These are phyloP conservation scores for Xylaria grammica DNA, from an alignment of 495 filamentous ascomycete species.

Conservation along the genomic window DNA sequence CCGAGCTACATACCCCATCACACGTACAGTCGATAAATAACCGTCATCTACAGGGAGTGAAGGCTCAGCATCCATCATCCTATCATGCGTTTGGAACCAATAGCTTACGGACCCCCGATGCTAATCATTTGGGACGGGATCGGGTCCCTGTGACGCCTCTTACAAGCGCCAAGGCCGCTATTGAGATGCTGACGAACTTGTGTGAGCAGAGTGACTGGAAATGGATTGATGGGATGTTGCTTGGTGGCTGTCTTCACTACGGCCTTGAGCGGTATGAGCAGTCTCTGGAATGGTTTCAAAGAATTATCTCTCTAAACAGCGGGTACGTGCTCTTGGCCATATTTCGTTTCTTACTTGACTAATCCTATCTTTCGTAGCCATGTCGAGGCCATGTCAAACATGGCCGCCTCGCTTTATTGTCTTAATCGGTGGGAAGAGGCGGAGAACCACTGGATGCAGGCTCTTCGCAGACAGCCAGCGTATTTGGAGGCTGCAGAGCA, in stretches of 20 bases:
- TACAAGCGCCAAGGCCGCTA: conserved; percentile 65
- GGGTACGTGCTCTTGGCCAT: conserved; percentile 60
- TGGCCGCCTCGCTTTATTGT: conserved; percentile 86
- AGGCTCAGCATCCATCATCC: conserved; percentile 25
- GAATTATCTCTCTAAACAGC: conserved; percentile 80
- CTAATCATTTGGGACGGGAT: conserved; percentile 18
- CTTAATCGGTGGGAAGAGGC: conserved; percentile 84
- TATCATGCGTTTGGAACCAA: conserved; percentile 31
- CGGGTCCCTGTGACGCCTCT: conserved; percentile 35
- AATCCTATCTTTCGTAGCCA: conserved; percentile 62
- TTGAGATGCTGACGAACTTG: conserved; percentile 80
- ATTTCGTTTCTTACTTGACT: conserved; percentile 26
- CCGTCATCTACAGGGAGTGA: conserved; percentile 26
- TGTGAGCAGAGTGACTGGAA: conserved; percentile 88
- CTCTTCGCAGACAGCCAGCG: conserved; percentile 81
- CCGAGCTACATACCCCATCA: conserved; percentile 30
- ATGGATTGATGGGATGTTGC: conserved; percentile 94
- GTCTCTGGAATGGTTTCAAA: conserved; percentile 86
- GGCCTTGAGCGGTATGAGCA: conserved; percentile 86
- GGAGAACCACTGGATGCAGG: conserved; percentile 81
- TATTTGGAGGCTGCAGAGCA: conserved; percentile 98
- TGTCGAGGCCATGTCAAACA: conserved; percentile 93
- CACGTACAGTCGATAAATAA: conserved; percentile 24
- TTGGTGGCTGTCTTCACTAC: conserved; percentile 93
- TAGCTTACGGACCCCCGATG: conserved; percentile 25